Base-by-base conservation (phyloP, 257 asterid species). In the Solanum piurae region DNA sequence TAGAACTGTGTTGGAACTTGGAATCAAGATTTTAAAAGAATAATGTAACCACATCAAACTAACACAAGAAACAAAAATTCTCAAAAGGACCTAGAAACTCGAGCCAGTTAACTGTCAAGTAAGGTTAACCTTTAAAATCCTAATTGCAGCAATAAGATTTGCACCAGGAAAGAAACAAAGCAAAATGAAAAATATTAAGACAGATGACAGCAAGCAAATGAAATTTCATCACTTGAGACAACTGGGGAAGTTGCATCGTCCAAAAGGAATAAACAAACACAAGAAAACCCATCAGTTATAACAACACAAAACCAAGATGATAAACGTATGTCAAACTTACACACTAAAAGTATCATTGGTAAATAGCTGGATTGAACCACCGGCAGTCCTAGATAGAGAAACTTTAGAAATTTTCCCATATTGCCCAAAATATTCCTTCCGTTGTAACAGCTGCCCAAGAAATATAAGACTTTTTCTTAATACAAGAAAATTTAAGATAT, bases 321-420 rank as follows among this genome's bases (percentile, higher is more conserved):
- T 69, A 44, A 71, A 71, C 29, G 52, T 71, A 23, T 69, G 74
- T 84, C 87, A 80, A 83, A 95, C 99, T 94, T 92, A 97, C 98
- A 94, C 98, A 33, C 99, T 97, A 92, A 97, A 97, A 79, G 98
- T 92, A 86, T 95, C 98, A 89, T 97, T 92, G 86, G 92, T 74
- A 89, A 97, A 95, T 87, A 94, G 98, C 88, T 97, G 99, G 90
- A 97, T 86, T 82, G 97, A 90, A 74, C 98, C 99, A 91, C 98
- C 98, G 87, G 98, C 97, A 38, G 98, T 95, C 90, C 99, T 93
- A 38, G 99, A 97, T 86, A 97, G 96, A 86, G 98, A 94, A 80
- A 97, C 93, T 92, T 97, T 95, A 40, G 96, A 89, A 85, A 97
- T 93, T 90, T 94, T 97, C 49, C 99, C 98, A 87, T 97, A 97